Percentiles rank a stretch among this genome's conserved stretches.
phyloP scores from a whole-genome alignment of 768 basidiomycete species.

The Baorangia bicolor region DNA sequence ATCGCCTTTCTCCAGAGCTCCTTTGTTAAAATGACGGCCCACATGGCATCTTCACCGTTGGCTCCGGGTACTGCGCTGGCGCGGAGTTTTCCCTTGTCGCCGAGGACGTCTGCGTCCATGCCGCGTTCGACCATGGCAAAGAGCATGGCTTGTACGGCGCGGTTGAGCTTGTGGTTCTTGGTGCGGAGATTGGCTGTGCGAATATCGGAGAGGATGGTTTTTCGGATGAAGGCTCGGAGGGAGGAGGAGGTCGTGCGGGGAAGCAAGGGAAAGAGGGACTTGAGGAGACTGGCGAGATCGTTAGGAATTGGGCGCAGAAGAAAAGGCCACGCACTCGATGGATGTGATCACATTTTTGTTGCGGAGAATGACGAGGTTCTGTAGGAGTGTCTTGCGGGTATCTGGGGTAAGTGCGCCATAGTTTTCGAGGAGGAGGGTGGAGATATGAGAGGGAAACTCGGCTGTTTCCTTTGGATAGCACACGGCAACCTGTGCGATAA shows the following conservation, averaged over 20 bases:
- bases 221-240: constrained; percentile 83
- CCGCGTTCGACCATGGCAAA: constrained; percentile 96
- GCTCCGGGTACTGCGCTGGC: constrained; percentile 37
- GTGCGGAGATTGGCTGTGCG: constrained; percentile 83
- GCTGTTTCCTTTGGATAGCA: constrained; percentile 93
- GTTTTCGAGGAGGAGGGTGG: constrained; percentile 73
- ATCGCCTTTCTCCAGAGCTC: constrained; percentile 93
- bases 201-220: constrained; percentile 92
- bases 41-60: constrained; percentile 87
- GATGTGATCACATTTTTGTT: constrained; percentile 93
- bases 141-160: constrained; percentile 92
- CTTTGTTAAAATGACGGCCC: constrained; percentile 92
- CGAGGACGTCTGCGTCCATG: constrained; percentile 76
- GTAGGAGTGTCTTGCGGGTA: constrained; percentile 79
- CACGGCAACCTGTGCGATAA: constrained; percentile 75
- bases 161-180: constrained; percentile 95
- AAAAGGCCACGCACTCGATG: constrained; percentile 65
- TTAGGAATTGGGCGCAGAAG: constrained; percentile 3
- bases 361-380: constrained; percentile 89
- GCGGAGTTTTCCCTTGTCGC: constrained; percentile 79
- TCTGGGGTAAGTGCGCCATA: constrained; percentile 76
- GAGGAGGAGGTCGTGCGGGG: constrained; percentile 88
- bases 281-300: constrained; percentile 62
- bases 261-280: constrained; percentile 90
- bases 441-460: constrained; percentile 79